phyloP scores from a whole-genome alignment of 2,329 filamentous ascomycete genomes.

The Fusarium sarcochroum region DNA sequence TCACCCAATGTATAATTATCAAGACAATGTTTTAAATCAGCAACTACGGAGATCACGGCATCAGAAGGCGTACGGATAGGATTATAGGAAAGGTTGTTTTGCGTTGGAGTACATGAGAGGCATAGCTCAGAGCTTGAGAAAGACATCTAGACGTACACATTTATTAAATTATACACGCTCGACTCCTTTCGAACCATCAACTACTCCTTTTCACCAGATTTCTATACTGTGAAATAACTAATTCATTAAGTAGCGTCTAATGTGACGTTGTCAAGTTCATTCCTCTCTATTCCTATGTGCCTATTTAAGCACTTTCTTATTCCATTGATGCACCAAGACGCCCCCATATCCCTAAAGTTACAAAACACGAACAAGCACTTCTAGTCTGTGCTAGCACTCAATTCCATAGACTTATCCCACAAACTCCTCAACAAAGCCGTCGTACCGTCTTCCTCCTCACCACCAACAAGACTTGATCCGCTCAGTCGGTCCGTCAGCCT shows the following conservation, averaged over 20 bases:
- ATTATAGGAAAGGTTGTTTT: not conserved
- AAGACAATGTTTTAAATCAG: conserved; percentile 21
- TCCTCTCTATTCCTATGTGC: conserved; percentile 29
- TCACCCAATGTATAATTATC: conserved; percentile 83
- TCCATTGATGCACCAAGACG: conserved; percentile 22
- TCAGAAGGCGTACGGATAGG: conserved; percentile 32
- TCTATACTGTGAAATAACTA: not conserved
- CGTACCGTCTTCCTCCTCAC: conserved; percentile 66
- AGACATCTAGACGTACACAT: conserved; percentile 18
- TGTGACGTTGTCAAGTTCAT: conserved; percentile 17
- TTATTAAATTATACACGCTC: conserved; percentile 10
- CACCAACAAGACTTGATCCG: conserved; percentile 64
- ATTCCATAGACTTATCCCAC: conserved; percentile 73
- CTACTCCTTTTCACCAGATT: not conserved
- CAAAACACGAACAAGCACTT: conserved; percentile 16
- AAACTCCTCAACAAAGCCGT: conserved; percentile 68
- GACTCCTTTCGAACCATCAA: not conserved
- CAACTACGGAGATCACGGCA: conserved; percentile 12
- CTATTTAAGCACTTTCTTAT: conserved; percentile 31
- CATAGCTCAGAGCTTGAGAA: conserved; percentile 2
- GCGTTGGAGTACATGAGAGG: conserved; percentile 6
- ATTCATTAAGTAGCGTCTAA: conserved; percentile 17
- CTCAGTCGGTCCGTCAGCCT: conserved; percentile 61
- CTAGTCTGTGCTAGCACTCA: conserved; percentile 63
- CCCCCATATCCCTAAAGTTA: conserved; percentile 19